Conservation (phyloP, 805 yeast species). For the Vanderwaltozyma verrucispora region DNA sequence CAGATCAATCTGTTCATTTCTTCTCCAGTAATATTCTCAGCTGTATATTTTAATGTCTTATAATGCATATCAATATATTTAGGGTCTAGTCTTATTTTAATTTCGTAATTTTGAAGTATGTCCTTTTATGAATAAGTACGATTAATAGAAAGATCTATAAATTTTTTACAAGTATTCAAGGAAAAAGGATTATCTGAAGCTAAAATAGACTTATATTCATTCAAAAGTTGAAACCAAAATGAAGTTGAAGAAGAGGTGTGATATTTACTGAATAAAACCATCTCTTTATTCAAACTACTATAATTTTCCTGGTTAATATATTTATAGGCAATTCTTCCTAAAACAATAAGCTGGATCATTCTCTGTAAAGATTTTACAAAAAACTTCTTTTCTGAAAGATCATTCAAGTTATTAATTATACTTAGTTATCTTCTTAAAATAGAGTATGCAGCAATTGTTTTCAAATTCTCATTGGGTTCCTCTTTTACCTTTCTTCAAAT, state of each 20-base stretch:
- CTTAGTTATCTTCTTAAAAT: too few relatives aligned
- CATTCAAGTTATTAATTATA: too few relatives aligned
- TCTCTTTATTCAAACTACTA: conserved; percentile 7
- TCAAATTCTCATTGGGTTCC: too few relatives aligned
- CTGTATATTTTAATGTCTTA: conserved; percentile 44
- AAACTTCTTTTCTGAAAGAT: too few relatives aligned
- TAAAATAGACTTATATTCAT: conserved; percentile 20
- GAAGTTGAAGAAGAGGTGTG: conserved; percentile 18
- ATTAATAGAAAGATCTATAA: conserved; percentile 39
- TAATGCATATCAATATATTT: conserved; percentile 38
- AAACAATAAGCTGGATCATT: conserved; percentile 40
- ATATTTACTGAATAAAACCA: conserved; percentile 3
- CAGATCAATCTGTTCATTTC: conserved; percentile 74
- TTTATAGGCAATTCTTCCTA: conserved; percentile 29
- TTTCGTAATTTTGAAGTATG: conserved; percentile 38
- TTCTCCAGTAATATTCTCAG: conserved; percentile 38
- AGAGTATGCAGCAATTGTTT: too few relatives aligned
- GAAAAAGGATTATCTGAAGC: conserved; percentile 3
- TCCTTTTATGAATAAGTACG: conserved; percentile 41
- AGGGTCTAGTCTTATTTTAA: conserved; percentile 35
- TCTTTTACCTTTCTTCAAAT: too few relatives aligned
- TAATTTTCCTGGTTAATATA: conserved; percentile 8
- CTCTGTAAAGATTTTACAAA: conserved; percentile 45
- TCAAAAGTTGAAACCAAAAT: conserved; percentile 25
- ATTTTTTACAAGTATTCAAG: conserved; percentile 23